A percentile compares a stretch with the other conserved stretches of the same genome.
These are phyloP conservation scores for Dalbergia oliveri DNA, from an alignment of 306 rosid species.

Conservation along the genomic window DNA sequence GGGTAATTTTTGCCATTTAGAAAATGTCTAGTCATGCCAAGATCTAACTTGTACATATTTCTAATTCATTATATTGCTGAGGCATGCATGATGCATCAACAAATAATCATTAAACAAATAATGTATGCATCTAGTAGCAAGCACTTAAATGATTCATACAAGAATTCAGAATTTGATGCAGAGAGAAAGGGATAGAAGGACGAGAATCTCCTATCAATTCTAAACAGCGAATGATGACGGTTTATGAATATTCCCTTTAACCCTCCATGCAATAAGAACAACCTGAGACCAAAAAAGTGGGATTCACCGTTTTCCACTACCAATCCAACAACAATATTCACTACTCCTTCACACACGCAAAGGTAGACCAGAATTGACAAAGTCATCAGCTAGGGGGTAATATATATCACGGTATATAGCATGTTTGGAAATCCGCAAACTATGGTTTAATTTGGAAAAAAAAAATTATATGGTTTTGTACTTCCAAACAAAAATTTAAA, in stretches of 20 bases:
- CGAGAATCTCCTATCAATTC: constrained; percentile 53
- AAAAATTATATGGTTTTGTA: too few relatives aligned
- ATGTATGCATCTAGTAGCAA: neutral
- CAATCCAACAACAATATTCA: constrained; percentile 18
- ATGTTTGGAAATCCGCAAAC: too few relatives aligned
- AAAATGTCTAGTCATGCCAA: neutral
- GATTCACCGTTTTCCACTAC: constrained; percentile 47
- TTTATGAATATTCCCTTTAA: constrained; percentile 49
- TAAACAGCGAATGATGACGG: constrained; percentile 30
- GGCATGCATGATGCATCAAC: constrained; percentile 41
- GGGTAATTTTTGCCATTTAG: neutral
- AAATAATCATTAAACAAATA: constrained; percentile 28
- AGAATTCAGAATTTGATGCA: constrained; percentile 12
- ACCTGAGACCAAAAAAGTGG: constrained; percentile 38
- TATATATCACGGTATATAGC: too few relatives aligned
- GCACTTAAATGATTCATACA: constrained; percentile 39
- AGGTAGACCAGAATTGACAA: constrained; percentile 30
- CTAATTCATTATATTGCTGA: constrained; percentile 31
- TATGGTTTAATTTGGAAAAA: too few relatives aligned
- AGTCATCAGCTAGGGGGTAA: neutral
- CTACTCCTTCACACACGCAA: constrained; percentile 27
- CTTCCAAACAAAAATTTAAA: too few relatives aligned
- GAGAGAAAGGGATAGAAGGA: constrained; percentile 13
- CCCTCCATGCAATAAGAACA: constrained; percentile 49
- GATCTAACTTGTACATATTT: neutral